Conservation (phyloP, 1,139 yeast genomes). For the Kodamaea arcana region DNA sequence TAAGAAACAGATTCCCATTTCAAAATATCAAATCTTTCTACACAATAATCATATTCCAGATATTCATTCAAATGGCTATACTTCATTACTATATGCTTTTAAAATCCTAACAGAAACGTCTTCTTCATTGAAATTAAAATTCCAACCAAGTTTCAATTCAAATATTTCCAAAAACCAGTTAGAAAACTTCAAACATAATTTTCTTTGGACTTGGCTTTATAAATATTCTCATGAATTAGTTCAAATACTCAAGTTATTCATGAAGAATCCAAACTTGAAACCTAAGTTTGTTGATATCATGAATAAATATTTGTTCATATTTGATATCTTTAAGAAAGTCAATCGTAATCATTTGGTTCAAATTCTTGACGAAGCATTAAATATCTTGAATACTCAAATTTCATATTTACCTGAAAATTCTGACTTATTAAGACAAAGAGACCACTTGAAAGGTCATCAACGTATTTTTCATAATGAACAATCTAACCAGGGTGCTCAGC, state of each 20-base stretch:
- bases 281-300: constrained; percentile 6
- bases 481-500: no score
- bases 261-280: neutral
- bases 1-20: neutral
- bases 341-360: constrained; percentile 9
- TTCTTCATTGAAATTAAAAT: constrained; percentile 10
- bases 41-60: neutral
- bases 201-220: constrained; percentile 20
- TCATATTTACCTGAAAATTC: constrained; percentile 4
- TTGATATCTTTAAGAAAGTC: constrained; percentile 9
- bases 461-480: no score
- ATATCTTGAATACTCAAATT: constrained; percentile 6
- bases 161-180: constrained; percentile 11
- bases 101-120: constrained; percentile 22
- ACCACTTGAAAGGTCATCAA: constrained; percentile 1
- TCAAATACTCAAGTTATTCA: constrained; percentile 1
- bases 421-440: constrained; percentile 3
- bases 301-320: constrained; percentile 9
- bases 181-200: constrained; percentile 12
- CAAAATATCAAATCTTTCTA: neutral
- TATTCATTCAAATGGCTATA: constrained; percentile 3
- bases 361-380: constrained; percentile 9
- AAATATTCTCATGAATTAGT: constrained; percentile 17
- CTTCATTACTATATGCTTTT: constrained; percentile 21
- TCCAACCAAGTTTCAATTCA: constrained; percentile 29